These are phyloP conservation scores for Verticillium dahliae DNA, from an alignment of 2,329 filamentous ascomycete species.

Conservation along the genomic window DNA sequence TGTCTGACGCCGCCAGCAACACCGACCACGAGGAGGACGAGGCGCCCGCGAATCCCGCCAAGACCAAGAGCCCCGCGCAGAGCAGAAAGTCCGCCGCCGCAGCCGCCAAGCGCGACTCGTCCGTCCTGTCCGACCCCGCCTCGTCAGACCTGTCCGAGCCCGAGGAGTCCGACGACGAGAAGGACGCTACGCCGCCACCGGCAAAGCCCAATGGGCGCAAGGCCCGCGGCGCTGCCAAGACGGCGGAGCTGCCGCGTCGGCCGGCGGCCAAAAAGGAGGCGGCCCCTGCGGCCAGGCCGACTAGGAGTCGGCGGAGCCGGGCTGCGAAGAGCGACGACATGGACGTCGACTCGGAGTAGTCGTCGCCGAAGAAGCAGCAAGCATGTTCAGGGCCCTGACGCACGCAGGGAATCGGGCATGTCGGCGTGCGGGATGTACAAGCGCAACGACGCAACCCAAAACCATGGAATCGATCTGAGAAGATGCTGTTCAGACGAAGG, in stretches of 20 bases:
- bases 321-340: not conserved
- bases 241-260: conserved; percentile 8
- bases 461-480: too few species aligned
- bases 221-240: conserved; percentile 3
- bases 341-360: not conserved
- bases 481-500: too few species aligned
- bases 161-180: conserved; percentile 12
- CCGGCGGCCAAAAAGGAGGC: conserved; percentile 9
- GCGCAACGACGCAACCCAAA: too few species aligned
- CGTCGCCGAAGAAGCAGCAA: not conserved
- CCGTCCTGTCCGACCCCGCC: not conserved
- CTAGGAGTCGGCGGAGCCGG: not conserved
- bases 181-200: conserved; percentile 7
- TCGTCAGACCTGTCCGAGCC: not conserved
- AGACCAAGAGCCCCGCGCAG: conserved; percentile 16
- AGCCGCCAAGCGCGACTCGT: conserved; percentile 13
- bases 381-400: too few species aligned
- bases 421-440: too few species aligned
- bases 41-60: conserved; percentile 13
- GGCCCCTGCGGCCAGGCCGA: not conserved
- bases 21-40: conserved; percentile 5
- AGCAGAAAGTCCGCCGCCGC: conserved; percentile 13
- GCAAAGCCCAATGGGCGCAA: conserved; percentile 10
- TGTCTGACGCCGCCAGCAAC: conserved; percentile 8
- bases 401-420: too few species aligned